These are phyloP conservation scores for Ceratorhiza oryzae-sativae DNA, from an alignment of 1,284 basidiomycete species.

Conservation along the genomic window DNA sequence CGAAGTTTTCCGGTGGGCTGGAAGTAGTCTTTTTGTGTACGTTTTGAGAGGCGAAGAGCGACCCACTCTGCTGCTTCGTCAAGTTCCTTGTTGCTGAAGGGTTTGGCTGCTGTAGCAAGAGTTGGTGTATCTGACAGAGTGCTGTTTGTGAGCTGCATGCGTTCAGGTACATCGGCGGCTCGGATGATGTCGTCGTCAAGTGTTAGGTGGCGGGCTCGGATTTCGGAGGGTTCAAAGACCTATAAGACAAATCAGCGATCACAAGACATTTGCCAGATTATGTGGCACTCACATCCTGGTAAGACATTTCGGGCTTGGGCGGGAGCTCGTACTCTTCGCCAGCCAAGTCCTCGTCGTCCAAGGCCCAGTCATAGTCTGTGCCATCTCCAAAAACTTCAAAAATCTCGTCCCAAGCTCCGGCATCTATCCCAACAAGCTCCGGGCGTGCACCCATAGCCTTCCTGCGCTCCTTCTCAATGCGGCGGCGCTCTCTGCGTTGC, in stretches of 20 bases:
- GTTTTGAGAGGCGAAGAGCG: constrained; percentile 80
- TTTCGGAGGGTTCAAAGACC: constrained; percentile 99
- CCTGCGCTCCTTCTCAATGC: constrained; percentile 68
- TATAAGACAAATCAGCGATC: constrained; percentile 49
- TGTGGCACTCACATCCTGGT: constrained; percentile 78
- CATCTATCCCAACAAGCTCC: constrained; percentile 85
- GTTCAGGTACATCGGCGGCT: constrained; percentile 90
- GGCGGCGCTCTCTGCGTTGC: constrained; percentile 69
- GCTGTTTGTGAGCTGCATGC: constrained; percentile 93
- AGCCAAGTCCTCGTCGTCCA: constrained; percentile 76
- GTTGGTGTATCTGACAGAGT: constrained; percentile 75
- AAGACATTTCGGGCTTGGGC: constrained; percentile 77
- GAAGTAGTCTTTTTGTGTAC: constrained; percentile 80
- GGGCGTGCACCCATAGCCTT: constrained; percentile 70
- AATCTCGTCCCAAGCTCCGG: constrained; percentile 95
- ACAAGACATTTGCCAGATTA: constrained; percentile 21
- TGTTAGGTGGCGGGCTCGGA: constrained; percentile 88
- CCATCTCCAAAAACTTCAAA: constrained; percentile 98
- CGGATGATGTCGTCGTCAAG: constrained; percentile 96
- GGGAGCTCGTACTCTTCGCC: constrained; percentile 61
- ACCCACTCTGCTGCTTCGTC: constrained; percentile 90
- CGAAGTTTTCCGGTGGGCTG: constrained; percentile 63
- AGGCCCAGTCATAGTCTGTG: constrained; percentile 94
- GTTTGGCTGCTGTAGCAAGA: constrained; percentile 68
- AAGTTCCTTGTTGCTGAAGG: constrained; percentile 67